Percentiles rank a stretch among this genome's conserved stretches.
phyloP scores from a whole-genome alignment of 2,329 filamentous ascomycete species.

The Biscogniauxia mediterranea region DNA sequence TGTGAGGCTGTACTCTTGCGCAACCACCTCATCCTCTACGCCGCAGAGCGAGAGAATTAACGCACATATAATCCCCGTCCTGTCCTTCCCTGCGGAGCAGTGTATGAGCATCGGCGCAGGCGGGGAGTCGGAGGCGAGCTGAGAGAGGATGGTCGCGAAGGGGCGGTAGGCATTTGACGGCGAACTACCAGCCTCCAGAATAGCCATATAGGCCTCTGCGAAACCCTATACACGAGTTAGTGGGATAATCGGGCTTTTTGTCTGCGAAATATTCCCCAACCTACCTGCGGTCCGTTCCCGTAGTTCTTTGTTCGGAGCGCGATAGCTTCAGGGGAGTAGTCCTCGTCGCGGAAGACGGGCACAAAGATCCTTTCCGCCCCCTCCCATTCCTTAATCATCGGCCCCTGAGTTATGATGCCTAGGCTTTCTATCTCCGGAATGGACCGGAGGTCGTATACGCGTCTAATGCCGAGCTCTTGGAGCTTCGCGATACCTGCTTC shows the following conservation, averaged over 20 bases:
- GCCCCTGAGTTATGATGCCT: constrained; percentile 29
- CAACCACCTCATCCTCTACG: constrained; percentile 49
- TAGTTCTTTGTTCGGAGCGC: constrained; percentile 55
- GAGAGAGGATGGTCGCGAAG: constrained; percentile 16
- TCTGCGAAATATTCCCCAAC: neutral
- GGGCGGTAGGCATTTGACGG: constrained; percentile 12
- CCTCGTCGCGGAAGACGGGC: constrained; percentile 56
- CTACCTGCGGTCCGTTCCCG: constrained; percentile 34
- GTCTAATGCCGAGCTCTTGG: constrained; percentile 53
- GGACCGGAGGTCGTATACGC: constrained; percentile 30
- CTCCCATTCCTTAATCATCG: constrained; percentile 39
- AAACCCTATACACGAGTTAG: constrained; percentile 15
- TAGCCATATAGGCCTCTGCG: constrained; percentile 13
- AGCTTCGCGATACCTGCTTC: constrained; percentile 51
- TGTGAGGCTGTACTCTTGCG: constrained; percentile 60
- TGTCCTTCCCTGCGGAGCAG: constrained; percentile 66
- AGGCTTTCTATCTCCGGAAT: constrained; percentile 53
- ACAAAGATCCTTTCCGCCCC: constrained; percentile 53
- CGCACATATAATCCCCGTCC: constrained; percentile 62
- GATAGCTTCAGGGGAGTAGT: constrained; percentile 53
- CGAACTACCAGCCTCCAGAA: constrained; percentile 13
- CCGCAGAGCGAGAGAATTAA: constrained; percentile 59
- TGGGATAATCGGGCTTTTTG: too few species aligned
- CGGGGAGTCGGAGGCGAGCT: constrained; percentile 8
- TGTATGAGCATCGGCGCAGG: constrained; percentile 55